Base-by-base conservation (phyloP, 306 rosid species). In the Astragalus membranaceus region DNA sequence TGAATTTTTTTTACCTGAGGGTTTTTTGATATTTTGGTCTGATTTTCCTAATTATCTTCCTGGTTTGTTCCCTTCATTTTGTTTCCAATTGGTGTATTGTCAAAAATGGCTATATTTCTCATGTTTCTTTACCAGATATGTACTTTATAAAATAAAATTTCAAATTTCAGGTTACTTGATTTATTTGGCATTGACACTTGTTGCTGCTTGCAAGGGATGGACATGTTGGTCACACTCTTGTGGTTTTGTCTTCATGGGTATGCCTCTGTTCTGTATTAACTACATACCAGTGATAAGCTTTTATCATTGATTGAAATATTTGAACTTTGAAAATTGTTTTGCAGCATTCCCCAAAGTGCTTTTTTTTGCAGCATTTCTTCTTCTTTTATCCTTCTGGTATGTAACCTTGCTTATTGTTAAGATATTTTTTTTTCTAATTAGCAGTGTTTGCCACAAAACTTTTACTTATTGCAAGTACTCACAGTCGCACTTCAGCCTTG, bases 301-400 rank as follows among this genome's bases (percentile, higher is more conserved):
- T 42, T 37, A 59, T 20, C 60, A 52, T 80, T 67, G 23, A 54
- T 57, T 62, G 69, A 66, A 76, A 63, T 57, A n/a, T 73, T 79
- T 86, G 66, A 79, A 50, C 20, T 41, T 74, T 75, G 75, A 67
- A 67, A 37, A n/a, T 83, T 81, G 48, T 70, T 79, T 80, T 84
- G 99, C 99, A 94, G 99, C 97, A 29, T 77, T 91, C 82, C 97
- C 99, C 53, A 83, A 88, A 83, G 86, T 94, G 78, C 82, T 89
- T 67, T 73, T 91, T 80, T 83, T 91, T 83, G 96, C 99, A 37
- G 94, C 90, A 60, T 94, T 94, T 89, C 97, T 94, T 85, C 96
- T 94, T 64, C 96, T 94, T 77, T 79, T 94, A 52, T 94, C 99
- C 36, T 94, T 91, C 91, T 94, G 99, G 99, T 92, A 87, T 76